phyloP scores from a whole-genome alignment of 257 asterid genomes.

The Fraxinus quadrangulata region DNA sequence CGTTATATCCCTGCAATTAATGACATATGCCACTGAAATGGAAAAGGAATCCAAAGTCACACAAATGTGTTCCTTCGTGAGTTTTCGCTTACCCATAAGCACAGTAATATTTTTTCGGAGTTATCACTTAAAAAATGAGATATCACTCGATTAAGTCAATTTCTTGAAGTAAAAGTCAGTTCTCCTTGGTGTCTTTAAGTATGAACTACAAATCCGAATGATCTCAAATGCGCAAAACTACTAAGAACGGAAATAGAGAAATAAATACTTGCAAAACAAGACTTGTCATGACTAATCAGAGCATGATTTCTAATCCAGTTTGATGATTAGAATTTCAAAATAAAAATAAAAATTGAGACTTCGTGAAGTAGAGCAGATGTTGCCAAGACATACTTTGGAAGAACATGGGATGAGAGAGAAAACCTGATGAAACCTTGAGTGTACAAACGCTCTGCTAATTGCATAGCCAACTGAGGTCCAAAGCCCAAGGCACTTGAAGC shows the following conservation, averaged over 20 bases:
- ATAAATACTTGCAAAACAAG: not conserved
- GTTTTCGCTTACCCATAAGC: not conserved
- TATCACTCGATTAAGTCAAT: not conserved
- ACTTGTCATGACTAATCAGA: not conserved
- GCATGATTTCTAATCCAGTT: conserved; percentile 8
- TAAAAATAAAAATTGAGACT: not conserved
- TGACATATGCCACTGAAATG: not conserved
- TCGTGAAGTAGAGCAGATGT: conserved; percentile 8
- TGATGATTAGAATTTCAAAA: conserved; percentile 15
- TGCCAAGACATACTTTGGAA: conserved; percentile 13
- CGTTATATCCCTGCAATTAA: not conserved
- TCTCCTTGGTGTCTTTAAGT: not conserved
- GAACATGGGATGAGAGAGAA: conserved; percentile 22
- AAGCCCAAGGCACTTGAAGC: conserved; percentile 94
- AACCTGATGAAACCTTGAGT: conserved; percentile 95
- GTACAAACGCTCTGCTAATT: conserved; percentile 89
- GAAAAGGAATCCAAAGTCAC: not conserved
- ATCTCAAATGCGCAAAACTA: not conserved
- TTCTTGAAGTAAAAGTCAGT: not conserved
- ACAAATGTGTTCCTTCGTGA: not conserved
- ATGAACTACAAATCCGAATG: not conserved
- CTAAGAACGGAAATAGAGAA: not conserved
- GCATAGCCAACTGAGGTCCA: conserved; percentile 93
- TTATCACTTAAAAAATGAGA: not conserved
- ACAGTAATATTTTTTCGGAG: not conserved